These are phyloP conservation scores for Phytophthora palmivora DNA, from an alignment of 352 stramenopile genomes.

Conservation along the genomic window DNA sequence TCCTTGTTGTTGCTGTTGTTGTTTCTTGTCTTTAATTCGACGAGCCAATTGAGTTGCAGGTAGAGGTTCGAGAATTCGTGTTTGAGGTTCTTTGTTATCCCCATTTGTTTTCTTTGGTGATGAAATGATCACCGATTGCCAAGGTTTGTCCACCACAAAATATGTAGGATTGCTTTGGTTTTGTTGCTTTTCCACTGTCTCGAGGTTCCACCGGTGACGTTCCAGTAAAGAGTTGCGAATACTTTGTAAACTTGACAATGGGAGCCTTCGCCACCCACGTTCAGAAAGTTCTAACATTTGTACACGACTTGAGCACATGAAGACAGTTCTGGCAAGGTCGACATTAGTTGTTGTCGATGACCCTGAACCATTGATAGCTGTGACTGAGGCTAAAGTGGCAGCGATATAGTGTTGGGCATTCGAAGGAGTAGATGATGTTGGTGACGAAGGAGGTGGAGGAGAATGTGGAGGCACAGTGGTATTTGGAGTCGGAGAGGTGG, in stretches of 20 bases:
- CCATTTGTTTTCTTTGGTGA: slow-evolving; percentile 4
- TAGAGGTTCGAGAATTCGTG: slow-evolving; percentile 30
- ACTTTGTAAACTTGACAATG: slow-evolving; percentile 45
- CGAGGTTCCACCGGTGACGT: slow-evolving; percentile 66
- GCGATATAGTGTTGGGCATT: slow-evolving; percentile 34
- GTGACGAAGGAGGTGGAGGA: slow-evolving; percentile 1
- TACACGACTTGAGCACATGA: slow-evolving; percentile 68
- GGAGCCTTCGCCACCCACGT: slow-evolving; percentile 64
- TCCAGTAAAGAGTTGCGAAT: slow-evolving; percentile 62
- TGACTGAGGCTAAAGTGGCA: slow-evolving; percentile 32
- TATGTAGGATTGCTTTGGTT: slow-evolving; percentile 31
- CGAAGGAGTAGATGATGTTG: slow-evolving; percentile 8
- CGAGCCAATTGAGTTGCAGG: slow-evolving; percentile 56
- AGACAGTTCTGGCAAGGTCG: slow-evolving; percentile 53
- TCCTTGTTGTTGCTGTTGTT: slow-evolving; percentile 35
- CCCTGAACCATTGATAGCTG: slow-evolving; percentile 2
- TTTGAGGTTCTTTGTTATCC: slow-evolving; percentile 19
- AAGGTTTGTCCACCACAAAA: slow-evolving; percentile 60
- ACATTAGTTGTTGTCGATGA: slow-evolving; percentile 3
- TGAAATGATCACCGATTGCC: slow-evolving; percentile 42
- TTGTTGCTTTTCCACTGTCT: slow-evolving; percentile 39
- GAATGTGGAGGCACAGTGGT: slow-evolving; percentile 1
- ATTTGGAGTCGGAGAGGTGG: slow-evolving; percentile 3
- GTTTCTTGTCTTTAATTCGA: slow-evolving; percentile 60
- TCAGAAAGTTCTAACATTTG: slow-evolving; percentile 73